phyloP scores from a whole-genome alignment of 352 stramenopile species.

The Pythium rhizo-oryzae region DNA sequence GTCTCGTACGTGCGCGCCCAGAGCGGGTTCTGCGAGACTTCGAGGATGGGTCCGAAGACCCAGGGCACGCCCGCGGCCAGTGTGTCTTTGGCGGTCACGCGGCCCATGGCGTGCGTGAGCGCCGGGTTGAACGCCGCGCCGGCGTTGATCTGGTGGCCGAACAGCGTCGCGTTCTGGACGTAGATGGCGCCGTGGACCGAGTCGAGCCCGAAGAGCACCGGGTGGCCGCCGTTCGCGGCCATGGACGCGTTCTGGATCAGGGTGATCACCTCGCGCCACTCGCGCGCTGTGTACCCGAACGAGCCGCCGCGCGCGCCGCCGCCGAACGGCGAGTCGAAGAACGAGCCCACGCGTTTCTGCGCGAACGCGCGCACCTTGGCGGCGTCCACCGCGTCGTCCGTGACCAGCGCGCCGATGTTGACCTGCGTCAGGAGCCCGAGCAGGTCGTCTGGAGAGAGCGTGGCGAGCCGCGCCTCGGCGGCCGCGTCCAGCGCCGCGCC shows the following conservation, averaged over 20 bases:
- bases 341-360: slow-evolving; percentile 51
- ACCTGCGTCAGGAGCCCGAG: slow-evolving; percentile 88
- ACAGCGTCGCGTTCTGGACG: slow-evolving; percentile 57
- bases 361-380: slow-evolving; percentile 53
- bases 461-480: slow-evolving; percentile 44
- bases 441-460: slow-evolving; percentile 45
- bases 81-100: slow-evolving; percentile 62
- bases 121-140: slow-evolving; percentile 73
- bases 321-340: slow-evolving; percentile 2
- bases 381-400: slow-evolving; percentile 44
- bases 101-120: slow-evolving; percentile 46
- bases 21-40: slow-evolving; percentile 54
- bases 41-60: slow-evolving; percentile 80
- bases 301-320: slow-evolving; percentile 9
- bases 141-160: slow-evolving; percentile 80
- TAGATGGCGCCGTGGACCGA: slow-evolving; percentile 78
- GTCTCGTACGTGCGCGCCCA: slow-evolving; percentile 84
- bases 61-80: slow-evolving; percentile 68
- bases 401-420: slow-evolving; percentile 66
- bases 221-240: slow-evolving; percentile 40
- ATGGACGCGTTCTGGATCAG: slow-evolving; percentile 56
- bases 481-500: slow-evolving; percentile 10
- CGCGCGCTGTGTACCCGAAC: slow-evolving; percentile 23
- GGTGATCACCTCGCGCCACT: slow-evolving; percentile 53
- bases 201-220: slow-evolving; percentile 73